Conservation (phyloP, 768 basidiomycete genomes). For the Heimioporus sp. region DNA sequence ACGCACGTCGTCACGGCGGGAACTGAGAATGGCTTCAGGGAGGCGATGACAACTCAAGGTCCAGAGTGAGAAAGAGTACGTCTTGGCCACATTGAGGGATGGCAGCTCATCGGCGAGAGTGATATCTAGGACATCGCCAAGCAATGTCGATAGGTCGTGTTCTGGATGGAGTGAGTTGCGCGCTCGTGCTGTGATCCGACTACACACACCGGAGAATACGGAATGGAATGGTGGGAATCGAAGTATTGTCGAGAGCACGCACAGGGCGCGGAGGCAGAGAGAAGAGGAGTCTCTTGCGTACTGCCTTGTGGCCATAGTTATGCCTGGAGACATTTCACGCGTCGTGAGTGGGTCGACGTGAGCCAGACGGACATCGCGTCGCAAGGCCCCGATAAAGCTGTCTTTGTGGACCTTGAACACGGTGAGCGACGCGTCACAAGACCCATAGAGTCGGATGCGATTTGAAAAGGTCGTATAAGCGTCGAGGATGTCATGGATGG, state of each 20-base stretch:
- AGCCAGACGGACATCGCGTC: constrained; percentile 50
- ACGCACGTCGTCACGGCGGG: constrained; percentile 31
- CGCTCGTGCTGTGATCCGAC: background rate
- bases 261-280: constrained; percentile 55
- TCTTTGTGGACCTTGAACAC: constrained; percentile 34
- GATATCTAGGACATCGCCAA: constrained; percentile 46
- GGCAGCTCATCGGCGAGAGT: constrained; percentile 35
- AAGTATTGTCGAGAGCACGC: constrained; percentile 50
- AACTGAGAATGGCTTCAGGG: constrained; percentile 38
- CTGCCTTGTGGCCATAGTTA: constrained; percentile 38
- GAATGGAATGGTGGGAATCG: constrained; percentile 43
- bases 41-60: constrained; percentile 49
- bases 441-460: constrained; percentile 35
- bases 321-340: background rate
- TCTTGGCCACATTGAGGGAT: constrained; percentile 42
- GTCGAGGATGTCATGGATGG: constrained; percentile 56
- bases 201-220: constrained; percentile 49
- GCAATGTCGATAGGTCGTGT: constrained; percentile 41
- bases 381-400: constrained; percentile 40
- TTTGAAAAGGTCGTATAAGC: constrained; percentile 54
- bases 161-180: constrained; percentile 29
- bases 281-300: constrained; percentile 39
- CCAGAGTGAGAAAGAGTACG: constrained; percentile 47
- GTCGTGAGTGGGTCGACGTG: constrained; percentile 29
- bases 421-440: constrained; percentile 5